Evolutionary conservation across 306 rosid genomes (phyloP), one percentile per base, ranked within the genome.

Genomic region (Sesbania bispinosa): DNA sequence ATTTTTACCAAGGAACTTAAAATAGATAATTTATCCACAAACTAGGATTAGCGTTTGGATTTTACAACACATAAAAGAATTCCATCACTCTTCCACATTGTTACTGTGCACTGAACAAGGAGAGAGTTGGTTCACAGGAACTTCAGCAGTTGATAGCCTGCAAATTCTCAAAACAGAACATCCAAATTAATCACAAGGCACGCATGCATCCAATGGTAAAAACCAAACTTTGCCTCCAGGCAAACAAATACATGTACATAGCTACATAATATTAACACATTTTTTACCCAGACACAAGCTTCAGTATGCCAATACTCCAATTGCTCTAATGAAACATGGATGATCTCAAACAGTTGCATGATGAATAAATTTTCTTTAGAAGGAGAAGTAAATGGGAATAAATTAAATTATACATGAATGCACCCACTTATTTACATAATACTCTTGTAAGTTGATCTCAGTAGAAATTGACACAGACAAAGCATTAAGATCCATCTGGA

Each of bases 91-190:
- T 13, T 33, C 16, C 27, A 30, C 67, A 26, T 11, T 36, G 4
- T 33, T 48, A 71, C 52, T 72, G 86, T 5, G 82, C 51, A 53
- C 79, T 2, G 81, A 66, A 55, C 71, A 63, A 3, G 77, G 21
- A 35, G 82, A 54, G 27, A 18, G 61, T 68, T 58, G 74, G 6
- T 15, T 24, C 18, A 18, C 0, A 11, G 36, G 33, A 46, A 62
- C 3, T 11, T 18, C 4, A 21, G 77, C 48, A 55, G 26, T 27
- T 2, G 69, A 60, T 8, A 24, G 14, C 79, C 87, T 87, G 75
- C 63, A 82, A 67, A 62, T 71, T 76, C 41, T 43, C 50, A 62
- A 10, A 64, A 73, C 14, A 35, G 0, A 39, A 38, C 42, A 9
- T 46, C 42, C 42, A 50, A 69, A 45, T 51, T 50, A 71, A n/a